Evolutionary conservation across 2,329 filamentous ascomycete genomes (phyloP).

Genomic region (Didymella arachidicola): DNA sequence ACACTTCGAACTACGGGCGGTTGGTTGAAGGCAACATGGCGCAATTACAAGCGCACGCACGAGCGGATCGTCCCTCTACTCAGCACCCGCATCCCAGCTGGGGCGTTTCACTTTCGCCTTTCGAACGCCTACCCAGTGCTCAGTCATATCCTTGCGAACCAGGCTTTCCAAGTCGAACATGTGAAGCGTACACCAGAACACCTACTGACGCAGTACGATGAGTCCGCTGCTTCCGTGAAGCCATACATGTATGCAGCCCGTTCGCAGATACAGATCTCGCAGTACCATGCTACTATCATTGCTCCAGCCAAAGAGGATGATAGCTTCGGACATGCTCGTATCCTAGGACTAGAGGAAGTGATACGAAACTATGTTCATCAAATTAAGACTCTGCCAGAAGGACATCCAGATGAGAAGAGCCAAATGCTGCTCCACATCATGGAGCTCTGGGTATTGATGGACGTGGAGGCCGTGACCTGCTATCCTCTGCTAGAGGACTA

Average conservation of each 20-base stretch:
- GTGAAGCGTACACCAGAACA: constrained; percentile 19
- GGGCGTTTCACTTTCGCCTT: constrained; percentile 33
- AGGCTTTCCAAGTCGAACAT: not conserved
- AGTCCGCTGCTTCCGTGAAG: constrained; percentile 20
- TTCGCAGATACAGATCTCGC: constrained; percentile 35
- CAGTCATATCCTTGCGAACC: constrained; percentile 1
- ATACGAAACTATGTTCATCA: constrained; percentile 20
- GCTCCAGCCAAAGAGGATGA: constrained; percentile 39
- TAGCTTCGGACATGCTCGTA: constrained; percentile 1
- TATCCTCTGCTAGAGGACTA: constrained; percentile 62
- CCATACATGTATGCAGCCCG: constrained; percentile 32
- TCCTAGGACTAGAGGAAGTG: constrained; percentile 54
- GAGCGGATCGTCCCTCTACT: constrained; percentile 55
- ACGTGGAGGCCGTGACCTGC: constrained; percentile 53
- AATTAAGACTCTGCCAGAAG: constrained; percentile 48
- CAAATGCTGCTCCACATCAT: constrained; percentile 62
- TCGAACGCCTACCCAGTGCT: constrained; percentile 28
- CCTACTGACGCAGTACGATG: constrained; percentile 28
- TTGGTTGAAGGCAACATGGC: constrained; percentile 35
- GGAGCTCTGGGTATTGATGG: constrained; percentile 66
- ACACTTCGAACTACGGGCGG: constrained; percentile 22
- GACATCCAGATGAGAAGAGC: constrained; percentile 61
- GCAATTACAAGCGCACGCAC: constrained; percentile 27
- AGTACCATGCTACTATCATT: constrained; percentile 5
- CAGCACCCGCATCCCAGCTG: constrained; percentile 43